Base-by-base conservation (phyloP, 2,329 filamentous ascomycete species). In the Fusarium drepaniforme region DNA sequence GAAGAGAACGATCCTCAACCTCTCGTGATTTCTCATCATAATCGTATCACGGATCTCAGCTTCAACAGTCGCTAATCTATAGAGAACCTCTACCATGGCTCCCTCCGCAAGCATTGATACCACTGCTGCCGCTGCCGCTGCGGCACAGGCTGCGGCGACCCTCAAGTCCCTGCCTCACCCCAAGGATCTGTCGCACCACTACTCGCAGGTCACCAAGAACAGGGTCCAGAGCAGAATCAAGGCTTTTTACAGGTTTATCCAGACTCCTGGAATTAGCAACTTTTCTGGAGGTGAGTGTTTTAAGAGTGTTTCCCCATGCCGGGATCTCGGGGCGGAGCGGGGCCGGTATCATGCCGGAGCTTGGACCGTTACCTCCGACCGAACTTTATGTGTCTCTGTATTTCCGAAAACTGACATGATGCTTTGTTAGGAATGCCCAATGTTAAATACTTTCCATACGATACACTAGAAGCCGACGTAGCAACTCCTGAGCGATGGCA, bases 171-270 rank as follows among this genome's bases (percentile, higher is more conserved):
- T 75, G 42, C 73, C 76, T 40, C 74, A 74, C 67, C 94, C 96
- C 8, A 85, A 91, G 75, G 93, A 98, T 82, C 87, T 98, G 71
- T 93, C 91, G 76, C 94, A 98, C 81, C 93, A 96, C 81, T 93
- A 92, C 77, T 96, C 94, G 1, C 86, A 90, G 67, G 87, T 91
- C 53, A 93, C 94, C 58, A 92, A 88, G 79, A 88, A 89, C 57
- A 89, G 94, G 11, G 77, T 86, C 8, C 86, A 89, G 8, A 97
- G 92, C 80, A 86, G 86, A 51, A 89, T 97, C 82, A 98, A 98
- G 86, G 80, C 88, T 42, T 94, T 96, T 82, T 98, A 98, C 87
- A 95, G 94, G 83, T 97, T 94, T 84, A 97, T 97, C 78, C 73
- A 81, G 75, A 90, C 91, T 62, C 90, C 90, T 0, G 88, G 89